Base-by-base conservation (phyloP, 148 eudicot genomes). In the Vaccinium darrowii region DNA sequence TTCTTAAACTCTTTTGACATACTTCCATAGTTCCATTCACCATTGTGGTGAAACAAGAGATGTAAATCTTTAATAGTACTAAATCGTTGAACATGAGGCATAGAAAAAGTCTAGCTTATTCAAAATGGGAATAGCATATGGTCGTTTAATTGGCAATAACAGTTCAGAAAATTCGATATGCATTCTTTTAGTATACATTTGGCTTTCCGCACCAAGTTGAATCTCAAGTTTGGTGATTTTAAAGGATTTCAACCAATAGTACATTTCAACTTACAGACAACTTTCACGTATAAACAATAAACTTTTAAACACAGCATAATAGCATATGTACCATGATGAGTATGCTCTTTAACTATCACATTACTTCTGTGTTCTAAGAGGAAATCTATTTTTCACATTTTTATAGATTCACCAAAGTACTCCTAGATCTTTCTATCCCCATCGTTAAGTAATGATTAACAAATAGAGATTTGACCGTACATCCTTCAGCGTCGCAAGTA, bases 401-500 rank as follows among this genome's bases (percentile, higher is more conserved):
- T 51, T 14, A 77, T 49, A 77, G 80, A 58, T 77, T 77, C 36
- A 4, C 16, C 1, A 25, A 77, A 77, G 36, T 52, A 77, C 54
- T 2, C 54, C 80, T 77, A 51, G 36, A 77, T 51, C 80, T 69
- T 69, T 69, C 1, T 69, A 27, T 13, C 39, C 18, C 74, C 12
- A 69, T 27, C 74, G 30, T 27, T 36, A 12, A 69, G 39, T 3
- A 27, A 69, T 27, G 30, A 27, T 69, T 27, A 27, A 69, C 39
- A 27, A 27, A 63, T 57, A 33, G 6, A 39, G 5, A 39, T 49
- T 54, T 33, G 15, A 54, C 86, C 91, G 84, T 89, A 97, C 99
- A 79, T 92, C 94, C 92, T 93, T 95, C 60, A 97, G 88, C 80
- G 98, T 94, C 75, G 88, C 91, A 75, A 97, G 94, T 80, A 97